Evolutionary conservation across 108 stramenopile genomes (phyloP), one percentile per base, ranked within the genome.

Genomic region (Discostella pseudostelligera): DNA sequence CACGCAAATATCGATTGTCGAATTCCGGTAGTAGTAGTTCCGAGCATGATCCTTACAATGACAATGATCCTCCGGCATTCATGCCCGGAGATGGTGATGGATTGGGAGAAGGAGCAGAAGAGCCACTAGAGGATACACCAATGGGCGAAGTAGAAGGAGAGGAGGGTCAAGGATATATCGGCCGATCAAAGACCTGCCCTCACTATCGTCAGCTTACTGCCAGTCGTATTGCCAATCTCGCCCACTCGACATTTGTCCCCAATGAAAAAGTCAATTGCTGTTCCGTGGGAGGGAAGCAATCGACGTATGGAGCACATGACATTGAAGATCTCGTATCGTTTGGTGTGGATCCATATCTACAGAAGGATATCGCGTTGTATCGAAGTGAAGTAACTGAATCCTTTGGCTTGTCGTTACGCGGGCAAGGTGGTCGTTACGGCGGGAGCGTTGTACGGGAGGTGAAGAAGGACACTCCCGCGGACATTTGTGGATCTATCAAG

Each of bases 241-340:
- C 73, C 6, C 59, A 74, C 40, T 16, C 70, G 14, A 57, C 60
- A 13, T 83, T 89, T 62, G 65, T 81, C 11, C 78, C 80, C 1
- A 64, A 45, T 42, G 55, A 62, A 21, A 48, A 74, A 37, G 76
- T 82, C 13, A 54, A 76, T 40, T 75, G 81, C 40, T 84, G 82
- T 39, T 65, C 68, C 1, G 20, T 59, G 20, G 89, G 89, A 29
- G 89, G 89, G 28, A 84, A 81, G 43, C 46, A 86, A 50, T 72
- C 86, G 8, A 84, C 74, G 59, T 73, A 76, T 39, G 90, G 90
- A 14, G 73, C 83, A 2, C 85, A 86, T 59, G 90, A 92, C 53
- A 83, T 92, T 74, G 90, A 92, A 76, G 90, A 92, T 56, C 56
- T 92, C 29, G 76, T 85, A 2, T 55, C 64, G 5, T 92, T 92